Evolutionary conservation across 345 rosid genomes (phyloP).

Genomic region (Eucalyptus microcorys): DNA sequence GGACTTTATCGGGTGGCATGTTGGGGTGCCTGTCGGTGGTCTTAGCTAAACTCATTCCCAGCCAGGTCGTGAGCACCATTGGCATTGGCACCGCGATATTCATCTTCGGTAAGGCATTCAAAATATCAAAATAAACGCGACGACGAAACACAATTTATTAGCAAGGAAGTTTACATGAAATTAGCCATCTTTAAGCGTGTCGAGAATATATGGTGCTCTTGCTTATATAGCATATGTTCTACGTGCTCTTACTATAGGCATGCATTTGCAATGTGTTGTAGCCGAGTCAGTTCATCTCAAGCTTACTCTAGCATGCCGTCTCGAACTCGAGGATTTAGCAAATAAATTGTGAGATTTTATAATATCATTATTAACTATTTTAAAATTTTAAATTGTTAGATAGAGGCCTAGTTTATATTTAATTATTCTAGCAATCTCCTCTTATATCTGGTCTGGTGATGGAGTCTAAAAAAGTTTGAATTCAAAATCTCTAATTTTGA

Average conservation of each 20-base stretch:
- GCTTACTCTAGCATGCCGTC: too few relatives aligned
- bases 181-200: background rate
- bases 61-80: conserved; percentile 18
- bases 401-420: accelerated
- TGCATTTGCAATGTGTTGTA: background rate
- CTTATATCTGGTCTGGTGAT: accelerated
- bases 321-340: background rate
- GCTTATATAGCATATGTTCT: too few relatives aligned
- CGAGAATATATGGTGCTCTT: background rate
- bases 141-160: too few relatives aligned
- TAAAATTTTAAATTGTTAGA: too few relatives aligned
- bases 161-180: background rate
- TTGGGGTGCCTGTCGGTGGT: conserved; percentile 38
- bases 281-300: background rate
- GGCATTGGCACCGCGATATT: conserved; percentile 29
- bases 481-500: accelerated
- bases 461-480: accelerated
- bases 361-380: too few relatives aligned
- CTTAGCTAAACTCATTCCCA: background rate
- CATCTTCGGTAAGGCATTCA: conserved; percentile 24
- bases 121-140: too few relatives aligned
- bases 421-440: too few relatives aligned
- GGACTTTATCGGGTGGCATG: conserved; percentile 49
- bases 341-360: too few relatives aligned
- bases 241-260: too few relatives aligned